Conservation (phyloP, 1,284 basidiomycete genomes). For the Rhodotorula mucilaginosa region DNA sequence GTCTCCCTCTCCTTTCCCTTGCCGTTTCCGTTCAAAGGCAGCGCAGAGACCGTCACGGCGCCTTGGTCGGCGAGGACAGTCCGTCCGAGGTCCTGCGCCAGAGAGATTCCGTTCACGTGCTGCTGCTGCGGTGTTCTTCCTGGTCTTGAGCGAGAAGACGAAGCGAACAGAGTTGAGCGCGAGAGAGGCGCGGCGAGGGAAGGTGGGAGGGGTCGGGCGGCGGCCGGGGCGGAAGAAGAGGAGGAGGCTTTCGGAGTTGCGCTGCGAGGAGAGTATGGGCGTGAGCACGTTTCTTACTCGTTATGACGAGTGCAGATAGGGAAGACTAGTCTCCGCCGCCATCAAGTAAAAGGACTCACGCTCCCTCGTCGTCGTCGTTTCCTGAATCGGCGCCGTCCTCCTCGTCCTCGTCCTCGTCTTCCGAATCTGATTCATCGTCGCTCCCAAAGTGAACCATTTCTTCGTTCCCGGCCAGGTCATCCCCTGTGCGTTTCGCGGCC, state of each 20-base stretch:
- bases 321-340: too few relatives aligned
- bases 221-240: constrained; percentile 9
- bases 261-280: not conserved
- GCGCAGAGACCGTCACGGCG: not conserved
- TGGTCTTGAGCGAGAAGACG: not conserved
- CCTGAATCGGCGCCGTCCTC: constrained; percentile 1
- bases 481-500: not conserved
- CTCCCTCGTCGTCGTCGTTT: not conserved
- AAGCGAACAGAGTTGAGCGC: not conserved
- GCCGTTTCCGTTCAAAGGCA: too few relatives aligned
- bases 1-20: constrained; percentile 4
- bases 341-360: not conserved
- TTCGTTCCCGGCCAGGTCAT: constrained; percentile 27
- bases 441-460: constrained; percentile 32
- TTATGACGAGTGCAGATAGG: too few relatives aligned
- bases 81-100: constrained; percentile 28
- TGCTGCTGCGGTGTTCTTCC: too few relatives aligned
- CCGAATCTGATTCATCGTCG: constrained; percentile 12
- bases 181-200: constrained; percentile 5
- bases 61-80: not conserved
- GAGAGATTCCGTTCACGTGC: constrained; percentile 5
- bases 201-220: constrained; percentile 16
- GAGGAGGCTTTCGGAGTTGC: constrained; percentile 23
- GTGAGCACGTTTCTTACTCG: too few relatives aligned
- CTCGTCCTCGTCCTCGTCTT: not conserved